Percentiles rank a stretch among this genome's conserved stretches.
Conservation (phyloP, 2,329 filamentous ascomycete genomes). For the Thelonectria discophora region DNA sequence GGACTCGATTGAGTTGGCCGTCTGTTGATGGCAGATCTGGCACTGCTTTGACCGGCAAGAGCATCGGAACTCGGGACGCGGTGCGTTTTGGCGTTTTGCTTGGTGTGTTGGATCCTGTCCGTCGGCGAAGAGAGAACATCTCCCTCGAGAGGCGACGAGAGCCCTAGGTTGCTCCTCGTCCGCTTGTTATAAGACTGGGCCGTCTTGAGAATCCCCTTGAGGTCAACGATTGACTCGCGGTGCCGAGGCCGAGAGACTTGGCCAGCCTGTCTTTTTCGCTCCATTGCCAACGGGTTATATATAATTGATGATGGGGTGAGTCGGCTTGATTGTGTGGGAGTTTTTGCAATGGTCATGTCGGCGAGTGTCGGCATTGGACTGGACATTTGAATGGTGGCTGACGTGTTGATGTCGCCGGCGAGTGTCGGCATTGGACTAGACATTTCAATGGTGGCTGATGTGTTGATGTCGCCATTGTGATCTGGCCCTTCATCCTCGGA, state of each 20-base stretch:
- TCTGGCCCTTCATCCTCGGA: too few relatives aligned
- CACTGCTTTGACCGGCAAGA: constrained; percentile 3
- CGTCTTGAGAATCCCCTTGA: constrained; percentile 36
- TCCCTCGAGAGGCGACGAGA: constrained; percentile 1
- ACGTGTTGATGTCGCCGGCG: background rate
- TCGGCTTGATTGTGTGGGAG: background rate
- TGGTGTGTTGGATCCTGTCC: constrained; percentile 27
- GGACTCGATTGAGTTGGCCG: background rate
- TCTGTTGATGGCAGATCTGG: background rate
- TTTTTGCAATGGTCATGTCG: background rate
- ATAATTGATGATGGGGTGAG: constrained; percentile 6
- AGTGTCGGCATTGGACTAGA: background rate
- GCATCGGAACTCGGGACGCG: constrained; percentile 18
- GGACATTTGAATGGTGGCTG: background rate
- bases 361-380: background rate
- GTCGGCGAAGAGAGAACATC: constrained; percentile 25
- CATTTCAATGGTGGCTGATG: background rate
- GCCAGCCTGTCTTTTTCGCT: background rate
- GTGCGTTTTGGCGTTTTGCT: constrained; percentile 25
- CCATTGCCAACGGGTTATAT: constrained; percentile 1
- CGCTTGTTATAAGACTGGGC: constrained; percentile 4
- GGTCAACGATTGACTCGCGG: constrained; percentile 26
- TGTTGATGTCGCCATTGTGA: too few relatives aligned
- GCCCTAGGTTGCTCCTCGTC: background rate
- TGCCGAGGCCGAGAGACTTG: constrained; percentile 33